A percentile compares a stretch with the other conserved stretches of the same genome.
phyloP scores from a whole-genome alignment of 192 early-diverging fungal genomes.

The Coemansia sp. region DNA sequence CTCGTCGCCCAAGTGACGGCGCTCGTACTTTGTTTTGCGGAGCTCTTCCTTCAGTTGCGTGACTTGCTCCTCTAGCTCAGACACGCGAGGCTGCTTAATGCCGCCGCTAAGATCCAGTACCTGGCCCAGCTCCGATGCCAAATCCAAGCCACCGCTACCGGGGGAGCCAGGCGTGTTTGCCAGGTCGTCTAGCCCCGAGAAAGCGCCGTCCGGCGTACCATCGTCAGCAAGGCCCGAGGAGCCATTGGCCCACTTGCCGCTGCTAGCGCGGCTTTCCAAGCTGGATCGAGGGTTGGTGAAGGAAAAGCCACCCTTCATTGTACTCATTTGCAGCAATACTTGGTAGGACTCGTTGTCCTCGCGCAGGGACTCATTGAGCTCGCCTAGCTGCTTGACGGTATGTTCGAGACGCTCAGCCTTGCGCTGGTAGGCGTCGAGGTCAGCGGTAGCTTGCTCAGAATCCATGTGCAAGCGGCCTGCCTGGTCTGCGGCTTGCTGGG shows the following conservation, averaged over 20 bases:
- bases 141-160: constrained; percentile 26
- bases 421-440: constrained; percentile 23
- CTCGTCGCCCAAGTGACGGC: constrained; percentile 63
- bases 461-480: constrained; percentile 30
- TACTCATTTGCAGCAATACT: constrained; percentile 75
- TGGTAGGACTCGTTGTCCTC: constrained; percentile 86
- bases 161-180: constrained; percentile 7
- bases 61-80: constrained; percentile 42
- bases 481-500: constrained; percentile 30
- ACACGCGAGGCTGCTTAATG: constrained; percentile 19
- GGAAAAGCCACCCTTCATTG: constrained; percentile 77
- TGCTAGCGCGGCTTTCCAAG: constrained; percentile 50
- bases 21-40: constrained; percentile 60
- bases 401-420: constrained; percentile 58
- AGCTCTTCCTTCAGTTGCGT: constrained; percentile 49
- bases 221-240: constrained; percentile 20
- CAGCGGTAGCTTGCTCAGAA: constrained; percentile 26
- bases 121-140: constrained; percentile 54
- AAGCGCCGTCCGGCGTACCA: constrained; percentile 7
- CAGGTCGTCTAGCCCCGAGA: neutral
- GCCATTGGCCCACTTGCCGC: constrained; percentile 25
- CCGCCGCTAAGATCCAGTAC: constrained; percentile 20
- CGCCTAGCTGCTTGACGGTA: constrained; percentile 62
- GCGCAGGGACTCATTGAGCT: constrained; percentile 69
- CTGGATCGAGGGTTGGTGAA: constrained; percentile 44